These are phyloP conservation scores for Carallia pectinifolia DNA, from an alignment of 345 rosid species.

Conservation along the genomic window DNA sequence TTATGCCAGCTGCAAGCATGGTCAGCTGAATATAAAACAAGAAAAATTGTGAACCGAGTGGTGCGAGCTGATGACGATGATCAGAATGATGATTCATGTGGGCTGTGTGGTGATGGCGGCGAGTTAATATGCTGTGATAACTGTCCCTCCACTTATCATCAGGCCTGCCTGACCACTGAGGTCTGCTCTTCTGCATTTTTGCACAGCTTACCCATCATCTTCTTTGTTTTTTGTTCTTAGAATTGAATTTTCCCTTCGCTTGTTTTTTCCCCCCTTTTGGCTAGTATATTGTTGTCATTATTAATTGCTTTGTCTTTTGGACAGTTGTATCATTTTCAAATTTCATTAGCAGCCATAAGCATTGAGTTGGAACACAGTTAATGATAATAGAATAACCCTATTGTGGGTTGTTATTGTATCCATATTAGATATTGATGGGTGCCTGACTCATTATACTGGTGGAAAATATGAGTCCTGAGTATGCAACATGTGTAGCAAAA, in stretches of 20 bases:
- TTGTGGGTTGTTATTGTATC: neutral
- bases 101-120: constrained; percentile 88
- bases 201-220: neutral
- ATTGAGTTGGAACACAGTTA: neutral
- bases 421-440: neutral
- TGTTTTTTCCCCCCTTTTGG: too few relatives aligned
- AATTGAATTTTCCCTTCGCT: neutral
- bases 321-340: neutral
- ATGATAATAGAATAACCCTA: too few relatives aligned
- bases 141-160: constrained; percentile 92
- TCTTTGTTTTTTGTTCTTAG: neutral
- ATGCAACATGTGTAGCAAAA: neutral
- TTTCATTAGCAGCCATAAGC: neutral
- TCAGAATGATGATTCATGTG: constrained; percentile 94
- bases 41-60: constrained; percentile 47
- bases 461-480: neutral
- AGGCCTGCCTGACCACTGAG: constrained; percentile 75
- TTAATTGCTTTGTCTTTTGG: too few relatives aligned
- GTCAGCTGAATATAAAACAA: constrained; percentile 74
- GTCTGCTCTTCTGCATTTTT: constrained; percentile 38
- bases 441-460: neutral
- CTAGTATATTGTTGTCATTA: too few relatives aligned
- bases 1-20: constrained; percentile 85
- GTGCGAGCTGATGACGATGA: constrained; percentile 62
- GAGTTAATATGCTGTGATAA: constrained; percentile 93